A percentile compares a stretch with the other conserved stretches of the same genome.
Evolutionary conservation across 1,139 yeast species (phyloP).

Genomic region (Trichomonascaceae sp.): DNA sequence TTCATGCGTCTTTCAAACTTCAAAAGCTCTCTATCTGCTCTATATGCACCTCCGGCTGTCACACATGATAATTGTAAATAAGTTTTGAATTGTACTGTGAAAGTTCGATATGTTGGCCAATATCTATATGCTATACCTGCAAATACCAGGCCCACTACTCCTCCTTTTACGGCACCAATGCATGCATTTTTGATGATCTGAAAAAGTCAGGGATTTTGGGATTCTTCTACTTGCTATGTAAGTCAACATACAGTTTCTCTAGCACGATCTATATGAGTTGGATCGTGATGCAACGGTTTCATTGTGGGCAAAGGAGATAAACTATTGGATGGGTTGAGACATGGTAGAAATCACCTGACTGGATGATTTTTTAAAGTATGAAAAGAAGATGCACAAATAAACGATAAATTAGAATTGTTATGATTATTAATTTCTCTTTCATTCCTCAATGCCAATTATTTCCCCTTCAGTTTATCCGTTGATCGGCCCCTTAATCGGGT

Average conservation of each 20-base stretch:
- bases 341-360: background rate
- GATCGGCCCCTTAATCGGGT: background rate
- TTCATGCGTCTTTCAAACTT: conserved; percentile 25
- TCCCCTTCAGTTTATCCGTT: background rate
- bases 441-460: too few relatives aligned
- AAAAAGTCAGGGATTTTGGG: background rate
- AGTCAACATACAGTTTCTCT: conserved; percentile 19
- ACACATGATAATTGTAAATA: conserved; percentile 27
- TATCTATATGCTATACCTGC: conserved; percentile 23
- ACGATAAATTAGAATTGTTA: too few relatives aligned
- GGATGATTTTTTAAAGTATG: background rate
- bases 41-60: conserved; percentile 25
- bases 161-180: conserved; percentile 25
- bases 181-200: conserved; percentile 25
- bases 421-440: too few relatives aligned
- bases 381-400: too few relatives aligned
- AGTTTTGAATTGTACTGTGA: conserved; percentile 27
- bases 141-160: conserved; percentile 21
- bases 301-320: conserved; percentile 11
- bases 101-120: conserved; percentile 24
- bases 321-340: background rate
- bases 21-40: conserved; percentile 24
- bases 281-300: conserved; percentile 31
- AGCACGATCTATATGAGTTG: conserved; percentile 28
- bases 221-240: background rate